Base-by-base conservation (phyloP, 345 rosid species). In the Pistacia atlantica region DNA sequence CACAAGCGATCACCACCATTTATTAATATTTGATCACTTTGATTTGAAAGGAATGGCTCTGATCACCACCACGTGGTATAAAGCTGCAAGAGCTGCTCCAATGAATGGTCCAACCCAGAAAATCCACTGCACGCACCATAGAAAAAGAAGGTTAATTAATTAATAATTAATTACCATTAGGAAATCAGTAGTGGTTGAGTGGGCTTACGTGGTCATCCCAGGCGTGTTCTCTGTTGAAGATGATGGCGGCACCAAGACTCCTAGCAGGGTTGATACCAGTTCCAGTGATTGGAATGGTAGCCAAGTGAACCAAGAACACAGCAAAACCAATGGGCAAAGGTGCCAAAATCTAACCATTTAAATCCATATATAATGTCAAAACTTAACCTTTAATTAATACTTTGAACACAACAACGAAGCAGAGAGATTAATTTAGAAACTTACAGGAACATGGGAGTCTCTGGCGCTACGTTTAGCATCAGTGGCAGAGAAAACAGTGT, bases 61-160 rank as follows among this genome's bases (percentile, higher is more conserved):
- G 84, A 91, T 91, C 81, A 91, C 91, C 55, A 91, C 86, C 18
- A 74, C 82, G 80, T 91, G 95, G 83, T 91, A 91, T 2, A 91
- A 76, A 58, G 95, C 95, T n/a, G 95, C 95, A 20, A 91, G 89
- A 37, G 86, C 90, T 38, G 95, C 95, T 18, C 95, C 95, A 31
- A 87, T 73, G 79, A 91, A 87, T 56, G 95, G 95, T 28, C 95
- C 95, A 0, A 91, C 90, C 95, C 95, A 91, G 84, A 91, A 91
- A 4, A 91, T 81, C 95, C 95, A 91, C 94, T 90, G 87, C 81
- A 72, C 4, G 25, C 25, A 25, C 25, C 25, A 25, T 25, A 48
- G 8, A 3, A 69, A 7, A 37, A 8, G 1, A 17, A 20, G 65
- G n/a, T 38, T 22, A 42, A 71, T 78, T 46, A 74, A 46, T 51